These are phyloP conservation scores for Populus nigra DNA, from an alignment of 345 rosid genomes.

Conservation along the genomic window DNA sequence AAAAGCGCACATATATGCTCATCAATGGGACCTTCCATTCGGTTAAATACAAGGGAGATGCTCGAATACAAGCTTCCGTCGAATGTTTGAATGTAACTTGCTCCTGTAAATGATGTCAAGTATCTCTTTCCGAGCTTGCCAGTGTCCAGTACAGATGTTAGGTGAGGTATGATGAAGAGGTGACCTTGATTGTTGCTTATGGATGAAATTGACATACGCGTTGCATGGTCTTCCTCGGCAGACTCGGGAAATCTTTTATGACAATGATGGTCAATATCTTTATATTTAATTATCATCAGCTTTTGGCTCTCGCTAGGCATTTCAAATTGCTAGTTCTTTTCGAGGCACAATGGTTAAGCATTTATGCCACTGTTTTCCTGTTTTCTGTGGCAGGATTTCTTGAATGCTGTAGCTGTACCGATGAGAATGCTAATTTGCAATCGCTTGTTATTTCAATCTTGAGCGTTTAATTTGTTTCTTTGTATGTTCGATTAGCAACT, in stretches of 20 bases:
- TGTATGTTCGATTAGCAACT: neutral
- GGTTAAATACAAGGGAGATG: slow-evolving; percentile 84
- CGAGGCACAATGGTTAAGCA: neutral
- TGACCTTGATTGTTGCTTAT: neutral
- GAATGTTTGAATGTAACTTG: slow-evolving; percentile 17
- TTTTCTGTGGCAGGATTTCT: neutral
- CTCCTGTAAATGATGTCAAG: slow-evolving; percentile 37
- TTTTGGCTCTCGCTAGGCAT: neutral
- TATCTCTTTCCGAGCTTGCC: slow-evolving; percentile 13
- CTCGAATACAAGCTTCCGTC: slow-evolving; percentile 70
- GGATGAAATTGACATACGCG: slow-evolving; percentile 7
- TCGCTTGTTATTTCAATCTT: neutral
- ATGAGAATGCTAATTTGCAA: neutral
- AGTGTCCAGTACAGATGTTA: slow-evolving; percentile 1
- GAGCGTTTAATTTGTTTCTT: neutral
- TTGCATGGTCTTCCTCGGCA: slow-evolving; percentile 10
- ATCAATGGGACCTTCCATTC: slow-evolving; percentile 95
- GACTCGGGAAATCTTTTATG: slow-evolving; percentile 2
- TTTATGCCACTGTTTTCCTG: neutral
- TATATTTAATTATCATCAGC: neutral
- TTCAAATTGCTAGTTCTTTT: neutral
- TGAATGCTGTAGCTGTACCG: neutral
- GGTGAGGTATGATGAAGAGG: slow-evolving; percentile 11
- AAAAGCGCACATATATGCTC: slow-evolving; percentile 86
- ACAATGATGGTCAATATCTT: slow-evolving; percentile 1